phyloP scores from a whole-genome alignment of 441 rosid species.

The Flueggea neowawraea region DNA sequence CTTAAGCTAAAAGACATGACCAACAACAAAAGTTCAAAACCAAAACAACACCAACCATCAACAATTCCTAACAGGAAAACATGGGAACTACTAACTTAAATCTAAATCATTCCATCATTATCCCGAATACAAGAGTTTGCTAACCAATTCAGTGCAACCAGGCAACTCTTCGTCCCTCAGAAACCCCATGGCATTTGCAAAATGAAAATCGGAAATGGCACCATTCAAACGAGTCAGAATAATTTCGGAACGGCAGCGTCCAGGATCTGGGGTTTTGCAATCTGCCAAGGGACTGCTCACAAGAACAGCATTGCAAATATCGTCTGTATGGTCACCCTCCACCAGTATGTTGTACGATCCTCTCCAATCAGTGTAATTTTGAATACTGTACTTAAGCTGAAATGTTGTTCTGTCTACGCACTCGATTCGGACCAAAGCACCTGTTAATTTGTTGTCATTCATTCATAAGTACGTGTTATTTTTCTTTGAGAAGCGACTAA shows the following conservation, averaged over 20 bases:
- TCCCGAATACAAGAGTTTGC: slow-evolving; percentile 18
- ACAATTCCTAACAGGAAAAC: not conserved
- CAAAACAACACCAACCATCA: not conserved
- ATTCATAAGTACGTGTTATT: too few species aligned
- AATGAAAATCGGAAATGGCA: slow-evolving; percentile 40
- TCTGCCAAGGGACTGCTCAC: slow-evolving; percentile 36
- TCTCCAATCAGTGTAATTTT: slow-evolving; percentile 27
- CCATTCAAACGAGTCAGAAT: slow-evolving; percentile 72
- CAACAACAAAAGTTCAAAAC: not conserved
- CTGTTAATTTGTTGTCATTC: slow-evolving; percentile 17
- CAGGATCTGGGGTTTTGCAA: slow-evolving; percentile 33
- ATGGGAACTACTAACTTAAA: not conserved
- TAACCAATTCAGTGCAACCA: slow-evolving; percentile 43
- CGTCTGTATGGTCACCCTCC: slow-evolving; percentile 46
- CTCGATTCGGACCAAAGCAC: slow-evolving; percentile 45
- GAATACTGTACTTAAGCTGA: slow-evolving; percentile 18
- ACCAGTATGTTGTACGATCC: slow-evolving; percentile 41
- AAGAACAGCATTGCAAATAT: slow-evolving; percentile 36
- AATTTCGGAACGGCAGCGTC: slow-evolving; percentile 43
- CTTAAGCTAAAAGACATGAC: slow-evolving; percentile 5
- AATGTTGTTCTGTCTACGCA: slow-evolving; percentile 38
- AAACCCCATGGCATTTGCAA: slow-evolving; percentile 68
- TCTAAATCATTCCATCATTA: not conserved
- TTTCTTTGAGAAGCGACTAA: too few species aligned
- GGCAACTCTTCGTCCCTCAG: slow-evolving; percentile 30